Base-by-base conservation (phyloP, 257 asterid species). In the Solanum rostratum region DNA sequence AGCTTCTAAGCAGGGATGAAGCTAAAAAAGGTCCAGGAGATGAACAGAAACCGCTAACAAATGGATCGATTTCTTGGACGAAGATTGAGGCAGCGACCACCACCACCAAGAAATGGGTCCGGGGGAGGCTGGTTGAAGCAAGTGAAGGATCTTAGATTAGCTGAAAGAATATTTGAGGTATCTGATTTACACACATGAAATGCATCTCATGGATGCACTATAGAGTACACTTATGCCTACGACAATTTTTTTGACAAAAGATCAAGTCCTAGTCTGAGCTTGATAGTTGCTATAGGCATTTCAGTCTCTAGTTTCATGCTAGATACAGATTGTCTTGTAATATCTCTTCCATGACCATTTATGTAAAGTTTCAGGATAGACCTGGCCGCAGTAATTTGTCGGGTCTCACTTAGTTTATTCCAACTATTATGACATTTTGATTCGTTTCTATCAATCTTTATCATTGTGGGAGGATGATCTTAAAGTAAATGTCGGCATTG, bases 41-140 rank as follows among this genome's bases (percentile, higher is more conserved):
- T 30, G 90, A 89, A 83, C 53, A 78, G n/a, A 85, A 55, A 16
- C 83, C 84, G 59, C 81, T 79, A 2, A 27, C 88, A 37, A 85
- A 90, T 18, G 91, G 91, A 76, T 54, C 73, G 29, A 86, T 84
- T 71, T 68, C 53, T 24, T 85, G 8, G 83, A 27, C 60, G 82
- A 79, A 19, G 88, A 84, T 5, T 88, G 82, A 82, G 84, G 43
- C 46, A 33, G 19, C 10, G 5, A 30, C 66, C 63, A 89, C 81
- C 33, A 45, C 50, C 19, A 80, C 81, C 83, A 93, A 91, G 95
- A 94, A 92, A 90, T 95, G 99, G 98, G 92, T 96, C 41, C 90
- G 94, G 1, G 99, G 99, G 86, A 92, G 92, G 88, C 94, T 96
- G 87, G 92, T 96, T 27, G 97, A 93, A 84, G 94, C 91, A 73